Percentiles rank a stretch among this genome's conserved stretches.
phyloP scores from a whole-genome alignment of 78 protist species.

The Speleostelium caveatum region DNA sequence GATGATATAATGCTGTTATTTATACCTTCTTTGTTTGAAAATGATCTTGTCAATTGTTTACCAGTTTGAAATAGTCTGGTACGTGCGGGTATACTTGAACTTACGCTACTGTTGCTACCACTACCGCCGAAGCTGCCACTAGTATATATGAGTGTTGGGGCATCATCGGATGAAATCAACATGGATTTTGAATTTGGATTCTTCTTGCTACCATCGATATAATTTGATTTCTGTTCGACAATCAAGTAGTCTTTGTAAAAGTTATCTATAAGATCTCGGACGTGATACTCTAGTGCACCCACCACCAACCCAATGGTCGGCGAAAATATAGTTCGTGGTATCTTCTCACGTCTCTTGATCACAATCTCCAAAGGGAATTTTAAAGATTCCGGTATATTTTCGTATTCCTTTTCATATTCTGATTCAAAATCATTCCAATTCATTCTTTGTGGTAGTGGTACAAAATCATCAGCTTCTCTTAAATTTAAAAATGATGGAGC shows the following conservation, averaged over 20 bases:
- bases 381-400: constrained; percentile 11
- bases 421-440: constrained; percentile 69
- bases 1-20: no score
- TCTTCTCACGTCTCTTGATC: constrained; percentile 23
- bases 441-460: constrained; percentile 31
- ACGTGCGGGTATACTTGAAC: no score
- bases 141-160: no score
- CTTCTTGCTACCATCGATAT: not conserved
- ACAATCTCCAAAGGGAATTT: constrained; percentile 51
- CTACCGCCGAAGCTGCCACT: no score
- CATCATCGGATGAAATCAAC: no score
- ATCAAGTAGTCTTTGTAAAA: constrained; percentile 64
- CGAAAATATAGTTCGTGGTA: constrained; percentile 42
- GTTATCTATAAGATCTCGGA: constrained; percentile 47
- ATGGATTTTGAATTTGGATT: no score
- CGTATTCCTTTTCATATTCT: constrained; percentile 57
- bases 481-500: constrained; percentile 29
- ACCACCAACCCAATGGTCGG: constrained; percentile 64
- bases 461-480: not conserved
- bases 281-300: constrained; percentile 47
- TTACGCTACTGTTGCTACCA: no score
- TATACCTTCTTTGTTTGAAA: no score
- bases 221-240: constrained; percentile 16
- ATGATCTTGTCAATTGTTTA: not conserved
- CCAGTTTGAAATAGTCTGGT: constrained; percentile 15